Base-by-base conservation (phyloP, 768 basidiomycete genomes). In the Podaxis sp. region DNA sequence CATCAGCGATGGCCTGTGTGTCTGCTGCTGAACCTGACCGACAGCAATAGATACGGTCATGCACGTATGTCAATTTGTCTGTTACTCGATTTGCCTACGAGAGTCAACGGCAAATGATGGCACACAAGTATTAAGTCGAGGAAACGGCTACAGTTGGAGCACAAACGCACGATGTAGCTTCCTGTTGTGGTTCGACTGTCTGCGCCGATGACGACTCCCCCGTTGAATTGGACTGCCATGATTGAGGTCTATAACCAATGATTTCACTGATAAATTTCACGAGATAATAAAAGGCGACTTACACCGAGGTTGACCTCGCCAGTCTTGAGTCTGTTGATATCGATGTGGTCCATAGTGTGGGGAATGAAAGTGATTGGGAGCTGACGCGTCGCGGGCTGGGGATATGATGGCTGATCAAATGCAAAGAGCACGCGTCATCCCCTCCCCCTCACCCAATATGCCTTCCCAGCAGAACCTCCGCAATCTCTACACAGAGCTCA, bases 41-140 rank as follows among this genome's bases (percentile, higher is more conserved):
- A 84, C 97, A 99, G 73, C 97, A 99, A 75, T 98, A 99, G 74
- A 98, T 92, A 66, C 94, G 93, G 76, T 99, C 97, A 73, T 98
- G 95, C 66, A 99, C 82, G 71, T 92, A 85, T 1, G 95, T 97
- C 62, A 98, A 83, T 77, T 99, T 99, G 82, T 99, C 96, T 46
- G 96, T 99, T 18, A 98, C 96, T 74, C 96, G 89, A 74, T 98
- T 98, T 25, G 95, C 93, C 94, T 96, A 27, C 10, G 57, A 35
- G 9, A 54, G 40, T 61, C 47, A 55, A 52, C 5, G 37, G 60
- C n/a, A 62, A 40, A 50, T 47, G 44, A 50, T 18, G 55, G 14
- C 57, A 32, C 14, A n/a, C 42, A 44, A 18, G 16, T 44, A 14
- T 14, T 44, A n/a, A 5, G 42, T 44, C 14, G 2, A 18, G 42